Evolutionary conservation across 2,329 filamentous ascomycete genomes (phyloP), one percentile per base, ranked within the genome.

Genomic region (Monosporascus sp.): DNA sequence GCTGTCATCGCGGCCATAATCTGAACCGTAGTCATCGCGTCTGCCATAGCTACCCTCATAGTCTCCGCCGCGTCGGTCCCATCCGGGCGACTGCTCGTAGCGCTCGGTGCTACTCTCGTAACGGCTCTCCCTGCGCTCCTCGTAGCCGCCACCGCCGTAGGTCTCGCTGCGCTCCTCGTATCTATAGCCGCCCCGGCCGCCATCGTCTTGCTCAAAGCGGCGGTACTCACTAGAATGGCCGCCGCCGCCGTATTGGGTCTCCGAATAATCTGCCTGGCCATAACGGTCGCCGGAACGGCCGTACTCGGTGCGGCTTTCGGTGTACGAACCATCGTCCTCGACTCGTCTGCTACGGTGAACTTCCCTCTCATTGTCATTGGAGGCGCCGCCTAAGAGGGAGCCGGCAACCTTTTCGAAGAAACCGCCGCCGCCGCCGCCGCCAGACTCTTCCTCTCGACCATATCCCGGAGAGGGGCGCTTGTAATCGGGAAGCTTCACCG

Each of bases 341-440:
- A 83, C 78, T 36, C 76, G 76, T 54, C 80, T 73, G 59, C 76
- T 76, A 51, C 76, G 73, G 59, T 79, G 80, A 48, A 72, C 75
- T 63, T 83, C 76, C 53, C 78, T 83, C 46, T 84, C 75, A 36
- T 80, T 73, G 37, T 76, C 74, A 49, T 77, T 75, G 50, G 87
- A 81, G 16, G 79, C 79, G 14, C 80, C 80, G 11, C 85, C 82
- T 8, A 95, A 79, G 17, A 92, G 72, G 40, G 82, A 83, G 37
- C 81, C 80, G 31, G 88, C 87, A 36, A 88, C 71, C 27, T 85
- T 83, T 52, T 85, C 86, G 14, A 96, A 76, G 44, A 96, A 73
- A 24, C 86, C 85, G 31, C 88, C 87, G 1, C 91, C 68, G 11
- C 86, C 84, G 48, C 84, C 84, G 45, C 83, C 83, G 48, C 83